Percentiles rank a stretch among this genome's conserved stretches.
These are phyloP conservation scores for Termitomyces sp. DNA, from an alignment of 768 basidiomycete genomes.

Conservation along the genomic window DNA sequence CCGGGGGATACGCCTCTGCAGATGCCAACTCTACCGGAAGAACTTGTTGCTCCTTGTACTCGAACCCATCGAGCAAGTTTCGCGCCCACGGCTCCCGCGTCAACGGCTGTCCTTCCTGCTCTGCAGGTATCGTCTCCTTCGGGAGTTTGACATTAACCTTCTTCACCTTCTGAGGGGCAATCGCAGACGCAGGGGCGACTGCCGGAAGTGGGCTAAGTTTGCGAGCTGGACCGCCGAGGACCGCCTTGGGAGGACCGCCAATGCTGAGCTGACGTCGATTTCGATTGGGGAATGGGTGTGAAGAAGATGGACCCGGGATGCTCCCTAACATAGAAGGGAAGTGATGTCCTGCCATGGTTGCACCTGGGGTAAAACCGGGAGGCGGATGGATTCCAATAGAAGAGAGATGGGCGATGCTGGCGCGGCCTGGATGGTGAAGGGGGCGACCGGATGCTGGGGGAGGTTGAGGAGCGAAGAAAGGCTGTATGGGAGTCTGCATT, in stretches of 20 bases:
- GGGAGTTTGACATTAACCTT: constrained; percentile 71
- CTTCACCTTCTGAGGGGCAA: constrained; percentile 48
- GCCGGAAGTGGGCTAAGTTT: constrained; percentile 65
- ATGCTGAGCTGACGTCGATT: constrained; percentile 69
- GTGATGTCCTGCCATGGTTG: constrained; percentile 51
- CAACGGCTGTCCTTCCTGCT: constrained; percentile 35
- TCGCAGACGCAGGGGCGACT: constrained; percentile 19
- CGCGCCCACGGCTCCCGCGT: constrained; percentile 58
- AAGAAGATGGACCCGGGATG: constrained; percentile 23
- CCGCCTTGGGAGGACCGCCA: constrained; percentile 86
- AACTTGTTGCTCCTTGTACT: constrained; percentile 17
- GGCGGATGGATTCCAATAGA: constrained; percentile 56
- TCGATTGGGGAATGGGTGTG: constrained; percentile 51
- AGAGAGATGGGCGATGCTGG: constrained; percentile 62
- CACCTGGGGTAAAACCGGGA: constrained; percentile 43
- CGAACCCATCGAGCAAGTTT: constrained; percentile 34
- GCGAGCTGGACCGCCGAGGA: constrained; percentile 72
- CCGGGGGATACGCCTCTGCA: constrained; percentile 58
- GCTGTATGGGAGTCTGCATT: constrained; percentile 72
- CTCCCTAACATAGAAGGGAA: constrained; percentile 47
- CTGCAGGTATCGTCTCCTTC: constrained; percentile 49
- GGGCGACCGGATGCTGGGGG: constrained; percentile 50
- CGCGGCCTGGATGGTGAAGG: constrained; percentile 45
- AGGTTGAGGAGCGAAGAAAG: constrained; percentile 51
- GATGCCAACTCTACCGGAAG: constrained; percentile 31